Evolutionary conservation across 345 rosid genomes (phyloP), one percentile per base, ranked within the genome.

Genomic region (Bruguiera parviflora): DNA sequence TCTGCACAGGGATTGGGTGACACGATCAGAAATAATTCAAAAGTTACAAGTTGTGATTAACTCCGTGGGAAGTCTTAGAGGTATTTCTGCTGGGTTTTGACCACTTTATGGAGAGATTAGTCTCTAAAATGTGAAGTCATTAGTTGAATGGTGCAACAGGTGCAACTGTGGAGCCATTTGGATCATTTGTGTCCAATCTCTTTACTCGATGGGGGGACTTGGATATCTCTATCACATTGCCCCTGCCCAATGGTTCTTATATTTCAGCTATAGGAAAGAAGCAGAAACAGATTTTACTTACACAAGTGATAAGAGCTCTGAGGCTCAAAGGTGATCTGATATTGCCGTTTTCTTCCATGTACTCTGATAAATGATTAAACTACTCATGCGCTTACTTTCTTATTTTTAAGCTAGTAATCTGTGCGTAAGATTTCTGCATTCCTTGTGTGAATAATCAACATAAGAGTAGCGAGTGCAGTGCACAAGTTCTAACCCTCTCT

Each of bases 81-180:
- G 98, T 93, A 81, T 58, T 60, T n/a, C 60, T 68, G 7, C 52
- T 69, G 55, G 3, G 59, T 56, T 27, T 13, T 15, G 10, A 56
- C 24, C 18, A 6, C 59, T 24, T 55, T 24, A 56, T 27, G 49
- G 7, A 21, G 19, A 24, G 28, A 56, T 56, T 10, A 21, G 16
- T 56, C 28, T 21, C 31, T 3, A 13, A 56, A 56, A 29, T 59
- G 10, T 22, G 43, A 39, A 58, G 56, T n/a, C 33, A 46, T 66
- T 31, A 58, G 21, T 20, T 73, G 24, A 51, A 59, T 73, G 73
- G 57, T 72, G 53, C 64, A 72, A 65, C 83, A 94, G 98, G 95
- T 79, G 95, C 98, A 70, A 86, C 87, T 31, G 86, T 91, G 75
- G 87, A 89, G 75, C 94, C 97, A 47, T 94, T 83, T 81, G 98